A percentile compares a stretch with the other conserved stretches of the same genome.
Evolutionary conservation across 768 basidiomycete species (phyloP).

Genomic region (Tricholoma flavovirens): DNA sequence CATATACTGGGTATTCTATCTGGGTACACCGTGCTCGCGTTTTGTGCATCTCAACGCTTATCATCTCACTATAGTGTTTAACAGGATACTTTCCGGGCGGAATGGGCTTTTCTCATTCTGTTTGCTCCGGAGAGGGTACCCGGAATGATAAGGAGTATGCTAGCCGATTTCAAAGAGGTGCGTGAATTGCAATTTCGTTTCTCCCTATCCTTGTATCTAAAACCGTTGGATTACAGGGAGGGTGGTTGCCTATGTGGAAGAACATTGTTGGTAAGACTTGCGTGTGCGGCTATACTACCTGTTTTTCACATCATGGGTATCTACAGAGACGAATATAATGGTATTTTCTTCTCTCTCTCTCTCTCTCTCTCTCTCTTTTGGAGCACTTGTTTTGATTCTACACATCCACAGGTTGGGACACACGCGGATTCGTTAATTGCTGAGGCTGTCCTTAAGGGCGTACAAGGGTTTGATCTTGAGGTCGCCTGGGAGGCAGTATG

Average conservation of each 20-base stretch:
- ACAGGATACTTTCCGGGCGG: slow-evolving; percentile 74
- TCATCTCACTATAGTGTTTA: neutral
- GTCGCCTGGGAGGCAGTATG: slow-evolving; percentile 69
- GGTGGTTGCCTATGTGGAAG: slow-evolving; percentile 91
- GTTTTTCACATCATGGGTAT: too few species aligned
- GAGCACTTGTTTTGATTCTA: neutral
- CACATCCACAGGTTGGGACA: slow-evolving; percentile 52
- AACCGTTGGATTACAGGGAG: slow-evolving; percentile 39
- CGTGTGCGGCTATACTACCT: too few species aligned
- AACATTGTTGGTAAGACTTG: slow-evolving; percentile 59
- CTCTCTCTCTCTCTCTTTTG: neutral
- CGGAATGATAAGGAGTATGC: slow-evolving; percentile 74
- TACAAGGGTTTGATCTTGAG: slow-evolving; percentile 58
- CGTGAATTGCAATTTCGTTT: neutral
- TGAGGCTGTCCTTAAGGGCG: slow-evolving; percentile 63
- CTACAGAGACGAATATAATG: slow-evolving; percentile 80
- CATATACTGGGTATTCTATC: slow-evolving; percentile 73
- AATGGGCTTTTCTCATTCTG: slow-evolving; percentile 75
- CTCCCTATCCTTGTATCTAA: neutral
- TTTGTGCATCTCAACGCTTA: neutral
- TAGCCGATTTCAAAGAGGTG: slow-evolving; percentile 70
- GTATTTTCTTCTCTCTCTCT: too few species aligned
- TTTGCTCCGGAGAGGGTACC: slow-evolving; percentile 73
- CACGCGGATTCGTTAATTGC: slow-evolving; percentile 77
- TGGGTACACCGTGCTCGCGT: slow-evolving; percentile 51